A percentile compares a stretch with the other conserved stretches of the same genome.
phyloP scores from a whole-genome alignment of 1,284 basidiomycete species.

The Agaricales sp. region DNA sequence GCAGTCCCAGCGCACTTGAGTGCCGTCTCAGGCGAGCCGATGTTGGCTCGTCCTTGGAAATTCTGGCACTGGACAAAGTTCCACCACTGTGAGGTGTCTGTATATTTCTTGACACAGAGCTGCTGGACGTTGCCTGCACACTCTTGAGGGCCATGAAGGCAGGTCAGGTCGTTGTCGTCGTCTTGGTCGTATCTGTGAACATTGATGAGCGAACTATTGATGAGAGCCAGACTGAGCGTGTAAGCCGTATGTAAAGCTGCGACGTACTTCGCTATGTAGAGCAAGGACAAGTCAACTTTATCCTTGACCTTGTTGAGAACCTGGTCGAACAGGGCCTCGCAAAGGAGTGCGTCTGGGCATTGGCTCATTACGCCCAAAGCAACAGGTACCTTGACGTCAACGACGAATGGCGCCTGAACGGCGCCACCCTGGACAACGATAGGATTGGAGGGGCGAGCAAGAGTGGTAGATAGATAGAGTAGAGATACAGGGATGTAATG shows the following conservation, averaged over 20 bases:
- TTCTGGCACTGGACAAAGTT: conserved; percentile 70
- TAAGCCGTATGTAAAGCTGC: neutral
- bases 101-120: conserved; percentile 62
- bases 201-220: conserved; percentile 9
- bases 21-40: conserved; percentile 61
- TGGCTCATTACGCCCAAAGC: conserved; percentile 69
- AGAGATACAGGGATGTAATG: conserved; percentile 9
- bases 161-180: conserved; percentile 64
- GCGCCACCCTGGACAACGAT: conserved; percentile 29
- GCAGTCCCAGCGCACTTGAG: conserved; percentile 52
- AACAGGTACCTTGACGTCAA: conserved; percentile 23
- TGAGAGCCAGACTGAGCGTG: neutral
- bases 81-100: conserved; percentile 53
- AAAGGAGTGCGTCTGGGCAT: conserved; percentile 69
- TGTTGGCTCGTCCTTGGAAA: conserved; percentile 48
- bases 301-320: conserved; percentile 52
- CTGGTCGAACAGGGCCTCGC: conserved; percentile 69
- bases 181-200: conserved; percentile 59
- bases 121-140: conserved; percentile 85
- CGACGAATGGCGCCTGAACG: conserved; percentile 32
- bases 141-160: conserved; percentile 71
- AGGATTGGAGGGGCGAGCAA: conserved; percentile 13
- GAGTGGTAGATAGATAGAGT: conserved; percentile 15
- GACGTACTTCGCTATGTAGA: conserved; percentile 67
- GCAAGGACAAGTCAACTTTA: conserved; percentile 61